phyloP scores from a whole-genome alignment of 2,329 filamentous ascomycete genomes.

The Fusarium humuli region DNA sequence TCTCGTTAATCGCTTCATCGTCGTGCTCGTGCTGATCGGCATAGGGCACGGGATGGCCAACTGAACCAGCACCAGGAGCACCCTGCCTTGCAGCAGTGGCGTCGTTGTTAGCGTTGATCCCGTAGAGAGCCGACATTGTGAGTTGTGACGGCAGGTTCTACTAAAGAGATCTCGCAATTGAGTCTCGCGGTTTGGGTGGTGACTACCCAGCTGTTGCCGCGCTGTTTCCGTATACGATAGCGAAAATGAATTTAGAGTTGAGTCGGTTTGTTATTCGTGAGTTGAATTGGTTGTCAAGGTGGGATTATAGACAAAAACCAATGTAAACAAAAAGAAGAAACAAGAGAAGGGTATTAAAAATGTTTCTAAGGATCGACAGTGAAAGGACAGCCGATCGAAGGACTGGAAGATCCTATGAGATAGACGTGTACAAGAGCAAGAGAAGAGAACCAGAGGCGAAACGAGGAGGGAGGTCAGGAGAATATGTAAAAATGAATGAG shows the following conservation, averaged over 20 bases:
- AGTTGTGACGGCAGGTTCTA: conserved; percentile 24
- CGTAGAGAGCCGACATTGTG: conserved; percentile 42
- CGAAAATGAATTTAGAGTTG: background rate
- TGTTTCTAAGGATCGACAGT: conserved; percentile 42
- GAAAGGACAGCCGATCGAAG: conserved; percentile 21
- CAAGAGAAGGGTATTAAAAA: conserved; percentile 29
- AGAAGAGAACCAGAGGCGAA: background rate
- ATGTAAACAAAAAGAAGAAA: background rate
- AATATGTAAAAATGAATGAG: conserved; percentile 31
- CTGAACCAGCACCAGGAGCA: conserved; percentile 49
- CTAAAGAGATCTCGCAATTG: conserved; percentile 35
- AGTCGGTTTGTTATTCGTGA: background rate
- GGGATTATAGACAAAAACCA: conserved; percentile 12
- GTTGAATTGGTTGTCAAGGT: conserved; percentile 9
- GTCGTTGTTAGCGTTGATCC: conserved; percentile 59
- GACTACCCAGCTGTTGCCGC: conserved; percentile 9
- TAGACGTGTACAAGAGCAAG: conserved; percentile 13
- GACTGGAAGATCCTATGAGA: conserved; percentile 7
- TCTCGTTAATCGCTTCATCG: conserved; percentile 43
- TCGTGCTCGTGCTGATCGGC: conserved; percentile 50
- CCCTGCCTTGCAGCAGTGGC: conserved; percentile 59
- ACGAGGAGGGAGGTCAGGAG: conserved; percentile 31
- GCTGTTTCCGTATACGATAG: conserved; percentile 10
- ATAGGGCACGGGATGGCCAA: conserved; percentile 34
- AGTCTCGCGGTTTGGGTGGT: conserved; percentile 8